Conservation (phyloP, 371 early-diverging fungal genomes). For the Conidiobolus incongruus region DNA sequence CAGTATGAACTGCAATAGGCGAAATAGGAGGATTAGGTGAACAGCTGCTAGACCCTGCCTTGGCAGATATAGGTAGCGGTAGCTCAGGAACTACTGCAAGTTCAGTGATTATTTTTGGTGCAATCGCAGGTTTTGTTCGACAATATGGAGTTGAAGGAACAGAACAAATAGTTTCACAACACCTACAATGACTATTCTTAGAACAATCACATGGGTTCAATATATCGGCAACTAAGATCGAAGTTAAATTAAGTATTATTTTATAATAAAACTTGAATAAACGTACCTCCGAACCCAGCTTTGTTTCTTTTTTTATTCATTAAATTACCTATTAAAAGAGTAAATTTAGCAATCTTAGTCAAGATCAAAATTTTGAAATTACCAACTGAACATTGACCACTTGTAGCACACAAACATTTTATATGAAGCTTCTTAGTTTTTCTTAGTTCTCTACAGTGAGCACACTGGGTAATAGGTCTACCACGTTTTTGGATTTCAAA, state of each 20-base stretch:
- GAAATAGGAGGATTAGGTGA: no score
- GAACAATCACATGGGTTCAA: conserved; percentile 3
- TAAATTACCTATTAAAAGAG: neutral
- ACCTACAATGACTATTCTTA: conserved; percentile 1
- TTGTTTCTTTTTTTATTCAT: neutral
- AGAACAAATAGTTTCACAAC: conserved; percentile 1
- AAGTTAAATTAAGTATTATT: neutral
- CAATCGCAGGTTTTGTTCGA: neutral
- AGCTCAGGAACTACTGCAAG: neutral
- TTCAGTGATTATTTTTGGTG: neutral
- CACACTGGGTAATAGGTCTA: conserved; percentile 54
- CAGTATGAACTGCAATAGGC: neutral
- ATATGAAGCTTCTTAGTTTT: conserved; percentile 48
- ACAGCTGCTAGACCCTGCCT: no score
- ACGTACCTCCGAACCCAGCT: neutral
- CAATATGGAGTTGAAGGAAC: conserved; percentile 1
- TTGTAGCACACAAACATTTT: conserved; percentile 40
- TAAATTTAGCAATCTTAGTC: neutral
- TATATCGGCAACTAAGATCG: neutral
- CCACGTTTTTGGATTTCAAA: conserved; percentile 53
- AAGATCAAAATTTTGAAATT: neutral
- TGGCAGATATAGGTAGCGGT: no score
- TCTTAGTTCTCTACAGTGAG: conserved; percentile 46
- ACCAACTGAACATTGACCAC: neutral
- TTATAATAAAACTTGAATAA: neutral